Conservation (phyloP, 176 grass and related monocot genomes). For the barley (Hordeum vulgare) region MorexV3_pseudomolecules_assembly NC_058520.1:180284342-180284841, state of each 20-base stretch:
- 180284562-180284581: too few relatives aligned
- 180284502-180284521: not conserved
- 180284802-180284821: too few relatives aligned
- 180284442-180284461: slow-evolving; percentile 64
- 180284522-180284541: not conserved
- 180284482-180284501: slow-evolving; percentile 24
- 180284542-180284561: too few relatives aligned
- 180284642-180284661: too few relatives aligned
- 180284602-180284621: too few relatives aligned
- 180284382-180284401: slow-evolving; percentile 41
- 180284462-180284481: slow-evolving; percentile 50
- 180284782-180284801: not conserved
- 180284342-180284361: not conserved
- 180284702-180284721: too few relatives aligned
- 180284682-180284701: too few relatives aligned
- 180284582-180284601: too few relatives aligned
- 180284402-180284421: slow-evolving; percentile 54
- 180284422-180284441: slow-evolving; percentile 72
- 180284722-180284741: not conserved
- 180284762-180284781: not conserved
- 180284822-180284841: too few relatives aligned
- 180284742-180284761: not conserved
- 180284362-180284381: too few relatives aligned
- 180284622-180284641: too few relatives aligned
- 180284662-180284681: too few relatives aligned